phyloP scores from a whole-genome alignment of 768 basidiomycete genomes.

The Russula lepida region DNA sequence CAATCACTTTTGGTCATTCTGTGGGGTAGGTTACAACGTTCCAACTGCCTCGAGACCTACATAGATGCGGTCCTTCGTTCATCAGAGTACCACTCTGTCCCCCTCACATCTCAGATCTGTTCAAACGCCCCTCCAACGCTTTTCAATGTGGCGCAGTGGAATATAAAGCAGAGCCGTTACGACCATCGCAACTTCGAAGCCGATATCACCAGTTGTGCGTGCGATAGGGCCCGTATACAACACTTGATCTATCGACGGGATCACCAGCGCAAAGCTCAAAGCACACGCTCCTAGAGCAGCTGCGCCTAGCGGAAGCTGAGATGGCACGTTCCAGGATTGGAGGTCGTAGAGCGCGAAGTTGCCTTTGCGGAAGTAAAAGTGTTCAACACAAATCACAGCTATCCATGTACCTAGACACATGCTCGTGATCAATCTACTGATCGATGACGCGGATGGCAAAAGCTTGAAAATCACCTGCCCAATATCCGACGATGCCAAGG shows the following conservation, averaged over 20 bases:
- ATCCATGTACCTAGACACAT: constrained; percentile 35
- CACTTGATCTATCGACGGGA: constrained; percentile 62
- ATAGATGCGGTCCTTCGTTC: background rate
- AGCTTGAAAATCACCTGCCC: constrained; percentile 24
- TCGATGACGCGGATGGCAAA: background rate
- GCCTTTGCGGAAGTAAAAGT: constrained; percentile 51
- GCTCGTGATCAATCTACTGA: constrained; percentile 47
- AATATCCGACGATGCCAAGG: constrained; percentile 52
- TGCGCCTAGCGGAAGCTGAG: constrained; percentile 49
- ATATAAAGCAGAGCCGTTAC: background rate
- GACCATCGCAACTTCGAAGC: background rate
- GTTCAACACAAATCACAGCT: constrained; percentile 55
- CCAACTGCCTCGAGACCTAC: background rate
- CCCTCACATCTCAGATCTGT: background rate
- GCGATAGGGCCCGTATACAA: constrained; percentile 71
- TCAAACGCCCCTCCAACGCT: background rate
- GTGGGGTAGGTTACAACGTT: background rate
- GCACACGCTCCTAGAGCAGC: constrained; percentile 49
- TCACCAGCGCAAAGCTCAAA: constrained; percentile 45
- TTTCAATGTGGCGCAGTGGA: background rate
- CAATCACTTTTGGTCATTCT: background rate
- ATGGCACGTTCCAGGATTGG: constrained; percentile 45
- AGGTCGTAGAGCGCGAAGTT: constrained; percentile 43
- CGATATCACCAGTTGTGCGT: constrained; percentile 25
- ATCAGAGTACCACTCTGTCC: too few species aligned